phyloP scores from a whole-genome alignment of 768 basidiomycete genomes.

The Mycena sanguinolenta region DNA sequence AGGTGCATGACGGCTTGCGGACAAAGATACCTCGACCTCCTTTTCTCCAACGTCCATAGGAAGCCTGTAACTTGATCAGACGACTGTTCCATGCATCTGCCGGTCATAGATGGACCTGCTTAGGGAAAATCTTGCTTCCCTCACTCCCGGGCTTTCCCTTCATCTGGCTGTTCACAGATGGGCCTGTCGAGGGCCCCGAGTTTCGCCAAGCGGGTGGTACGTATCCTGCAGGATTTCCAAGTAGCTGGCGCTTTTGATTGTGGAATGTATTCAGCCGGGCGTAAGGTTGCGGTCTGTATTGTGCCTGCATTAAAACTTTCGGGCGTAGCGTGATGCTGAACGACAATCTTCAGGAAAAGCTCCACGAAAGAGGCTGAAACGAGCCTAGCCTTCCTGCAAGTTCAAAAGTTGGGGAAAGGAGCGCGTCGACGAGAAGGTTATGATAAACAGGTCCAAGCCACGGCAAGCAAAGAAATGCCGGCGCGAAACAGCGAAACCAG shows the following conservation, averaged over 20 bases:
- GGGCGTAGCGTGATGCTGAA: too few relatives aligned
- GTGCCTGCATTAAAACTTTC: constrained; percentile 23
- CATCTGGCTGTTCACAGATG: constrained; percentile 2
- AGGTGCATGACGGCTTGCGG: neutral
- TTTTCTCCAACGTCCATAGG: constrained; percentile 77
- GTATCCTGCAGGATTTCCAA: constrained; percentile 69
- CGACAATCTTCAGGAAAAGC: too few relatives aligned
- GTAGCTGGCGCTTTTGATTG: constrained; percentile 64
- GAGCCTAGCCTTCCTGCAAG: too few relatives aligned
- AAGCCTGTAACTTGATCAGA: too few relatives aligned
- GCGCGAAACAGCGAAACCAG: too few relatives aligned
- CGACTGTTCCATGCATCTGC: too few relatives aligned
- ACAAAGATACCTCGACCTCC: constrained; percentile 72
- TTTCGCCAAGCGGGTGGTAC: constrained; percentile 74
- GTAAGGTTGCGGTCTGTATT: constrained; percentile 32
- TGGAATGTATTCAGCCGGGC: constrained; percentile 62
- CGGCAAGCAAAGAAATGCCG: neutral
- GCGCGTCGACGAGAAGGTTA: neutral
- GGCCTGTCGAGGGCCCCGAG: constrained; percentile 36
- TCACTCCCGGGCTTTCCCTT: constrained; percentile 50
- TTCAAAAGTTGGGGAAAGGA: constrained; percentile 4
- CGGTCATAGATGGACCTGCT: too few relatives aligned
- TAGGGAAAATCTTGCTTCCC: constrained; percentile 81
- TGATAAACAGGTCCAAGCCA: neutral
- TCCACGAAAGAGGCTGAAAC: too few relatives aligned